phyloP scores from a whole-genome alignment of 2,329 filamentous ascomycete species.

The Aschersonia sp. region DNA sequence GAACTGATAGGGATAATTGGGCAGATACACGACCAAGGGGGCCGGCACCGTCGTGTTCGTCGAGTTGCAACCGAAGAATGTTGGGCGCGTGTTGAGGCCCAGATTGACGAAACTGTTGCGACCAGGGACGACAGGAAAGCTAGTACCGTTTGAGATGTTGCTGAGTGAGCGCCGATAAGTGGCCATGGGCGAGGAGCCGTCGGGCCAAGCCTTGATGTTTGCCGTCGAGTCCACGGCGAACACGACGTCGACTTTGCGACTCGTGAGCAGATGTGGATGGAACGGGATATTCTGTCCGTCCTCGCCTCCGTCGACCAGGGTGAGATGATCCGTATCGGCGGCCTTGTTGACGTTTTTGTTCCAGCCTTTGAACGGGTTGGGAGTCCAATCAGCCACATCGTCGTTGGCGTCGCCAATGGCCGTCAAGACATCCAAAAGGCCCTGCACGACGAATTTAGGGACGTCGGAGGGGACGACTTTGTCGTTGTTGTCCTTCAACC shows the following conservation, averaged over 20 bases:
- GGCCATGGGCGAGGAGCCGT: constrained; percentile 41
- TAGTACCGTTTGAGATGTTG: constrained; percentile 34
- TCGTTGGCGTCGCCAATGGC: constrained; percentile 43
- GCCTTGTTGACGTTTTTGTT: constrained; percentile 28
- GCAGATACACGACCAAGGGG: constrained; percentile 75
- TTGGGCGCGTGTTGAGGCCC: constrained; percentile 42
- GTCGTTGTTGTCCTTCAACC: constrained; percentile 38
- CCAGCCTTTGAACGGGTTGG: constrained; percentile 44
- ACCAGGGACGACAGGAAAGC: constrained; percentile 44
- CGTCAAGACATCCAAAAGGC: constrained; percentile 33
- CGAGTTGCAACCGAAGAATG: constrained; percentile 51
- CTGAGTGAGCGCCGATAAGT: constrained; percentile 38
- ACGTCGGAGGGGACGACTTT: constrained; percentile 35
- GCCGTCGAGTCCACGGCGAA: constrained; percentile 50
- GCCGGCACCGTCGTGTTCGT: constrained; percentile 33
- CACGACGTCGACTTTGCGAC: constrained; percentile 43
- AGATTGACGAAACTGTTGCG: constrained; percentile 39
- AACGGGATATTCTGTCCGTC: constrained; percentile 70
- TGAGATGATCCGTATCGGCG: constrained; percentile 36
- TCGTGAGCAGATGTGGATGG: constrained; percentile 40
- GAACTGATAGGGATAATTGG: constrained; percentile 58
- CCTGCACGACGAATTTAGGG: constrained; percentile 22
- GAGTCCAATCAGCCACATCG: constrained; percentile 58
- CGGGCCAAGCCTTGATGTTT: constrained; percentile 42
- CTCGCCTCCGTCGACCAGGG: constrained; percentile 67